These are phyloP conservation scores for Penicillium maclennaniae DNA, from an alignment of 495 filamentous ascomycete genomes.

Conservation along the genomic window DNA sequence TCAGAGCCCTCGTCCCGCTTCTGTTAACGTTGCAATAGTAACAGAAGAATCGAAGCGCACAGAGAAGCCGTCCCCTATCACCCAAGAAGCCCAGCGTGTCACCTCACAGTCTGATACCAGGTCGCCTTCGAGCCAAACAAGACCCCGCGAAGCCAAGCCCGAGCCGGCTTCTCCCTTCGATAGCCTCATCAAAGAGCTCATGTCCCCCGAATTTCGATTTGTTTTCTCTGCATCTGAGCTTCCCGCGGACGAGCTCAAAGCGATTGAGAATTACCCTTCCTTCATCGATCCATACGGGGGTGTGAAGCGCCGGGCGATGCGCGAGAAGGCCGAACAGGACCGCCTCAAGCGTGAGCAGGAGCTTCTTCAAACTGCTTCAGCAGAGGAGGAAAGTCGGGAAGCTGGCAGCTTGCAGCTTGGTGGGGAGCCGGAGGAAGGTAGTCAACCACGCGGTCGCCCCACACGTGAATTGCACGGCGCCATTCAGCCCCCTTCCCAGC, in stretches of 20 bases:
- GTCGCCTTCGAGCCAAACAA: conserved; percentile 20
- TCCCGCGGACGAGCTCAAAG: conserved; percentile 49
- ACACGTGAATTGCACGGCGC: conserved; percentile 50
- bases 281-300: conserved; percentile 79
- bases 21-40: conserved; percentile 52
- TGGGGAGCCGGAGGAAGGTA: conserved; percentile 77
- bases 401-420: conserved; percentile 86
- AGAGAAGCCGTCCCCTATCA: conserved; percentile 32
- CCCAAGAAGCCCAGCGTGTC: conserved; percentile 24
- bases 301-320: conserved; percentile 66
- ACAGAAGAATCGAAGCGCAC: conserved; percentile 35
- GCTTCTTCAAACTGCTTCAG: conserved; percentile 44
- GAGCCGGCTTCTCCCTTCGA: conserved; percentile 38
- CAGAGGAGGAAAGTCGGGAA: conserved; percentile 59
- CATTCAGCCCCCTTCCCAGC: conserved; percentile 72
- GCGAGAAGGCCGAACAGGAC: conserved; percentile 62
- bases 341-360: conserved; percentile 60
- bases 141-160: conserved; percentile 13
- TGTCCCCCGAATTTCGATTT: conserved; percentile 57
- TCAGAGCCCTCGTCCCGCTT: conserved; percentile 72
- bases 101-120: conserved; percentile 22
- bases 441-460: conserved; percentile 47
- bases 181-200: conserved; percentile 50
- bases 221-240: conserved; percentile 52
- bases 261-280: conserved; percentile 63